Base-by-base conservation (phyloP, 192 early-diverging fungal genomes). In the Backusella mclennaniae region DNA sequence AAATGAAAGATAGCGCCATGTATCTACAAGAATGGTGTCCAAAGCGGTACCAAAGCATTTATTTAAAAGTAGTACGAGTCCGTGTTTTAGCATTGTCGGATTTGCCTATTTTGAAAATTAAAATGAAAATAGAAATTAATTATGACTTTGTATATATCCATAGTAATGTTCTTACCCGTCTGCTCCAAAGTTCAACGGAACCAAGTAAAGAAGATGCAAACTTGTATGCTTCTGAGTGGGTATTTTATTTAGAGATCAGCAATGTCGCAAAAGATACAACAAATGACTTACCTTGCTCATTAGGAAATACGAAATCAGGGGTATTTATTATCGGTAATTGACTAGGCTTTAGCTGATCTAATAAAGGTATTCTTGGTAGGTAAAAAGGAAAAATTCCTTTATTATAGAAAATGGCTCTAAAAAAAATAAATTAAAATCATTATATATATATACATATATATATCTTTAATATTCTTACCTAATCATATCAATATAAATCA, bases 161-260 rank as follows among this genome's bases (percentile, higher is more conserved):
- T 21, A 21, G 6, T 17, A 3, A 44, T 17, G 4, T 15, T 44
- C 42, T 21, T 56, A 56, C 53, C 53, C 21, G 6, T 56, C 53
- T 56, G 21, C 53, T 56, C 53, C 53, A 56, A 56, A 56, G 53
- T 11, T 56, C 53, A 56, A 56, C 21, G n/a, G 53, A 56, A 56
- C 53, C 53, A 56, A 56, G 53, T 56, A 56, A 56, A 56, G 53
- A 56, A 56, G 53, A 56, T 21, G 53, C n/a, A 56, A 21, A 56
- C 7, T 9, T n/a, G n/a, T 9, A 56, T 21, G 53, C 53, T n/a
- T 56, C n/a, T 56, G n/a, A 21, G n/a, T 11, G n/a, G 19, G 21
- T 8, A 4, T 26, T 23, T 21, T 21, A 21, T 56, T 21, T 56
- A 21, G 8, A 7, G 2, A 56, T 56, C n/a, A 56, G 8, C 8